These are phyloP conservation scores for Fusarium vanettenii DNA, from an alignment of 2,329 filamentous ascomycete genomes.

Conservation along the genomic window DNA sequence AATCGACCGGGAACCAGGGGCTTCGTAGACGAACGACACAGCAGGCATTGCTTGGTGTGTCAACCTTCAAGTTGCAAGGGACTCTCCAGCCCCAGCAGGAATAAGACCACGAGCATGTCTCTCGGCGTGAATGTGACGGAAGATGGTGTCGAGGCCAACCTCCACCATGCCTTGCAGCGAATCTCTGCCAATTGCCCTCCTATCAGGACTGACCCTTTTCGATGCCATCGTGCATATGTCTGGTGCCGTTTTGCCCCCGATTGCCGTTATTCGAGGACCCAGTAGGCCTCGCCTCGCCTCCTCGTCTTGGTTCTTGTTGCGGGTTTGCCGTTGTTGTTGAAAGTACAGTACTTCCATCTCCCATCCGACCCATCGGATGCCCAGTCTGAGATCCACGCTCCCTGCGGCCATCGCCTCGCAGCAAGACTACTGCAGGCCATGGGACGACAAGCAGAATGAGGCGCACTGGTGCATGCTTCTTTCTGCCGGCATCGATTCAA, in stretches of 20 bases:
- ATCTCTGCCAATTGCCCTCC: constrained; percentile 29
- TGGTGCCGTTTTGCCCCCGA: constrained; percentile 14
- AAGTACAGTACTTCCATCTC: constrained; percentile 28
- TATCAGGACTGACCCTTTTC: constrained; percentile 32
- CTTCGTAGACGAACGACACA: constrained; percentile 16
- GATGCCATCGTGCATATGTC: constrained; percentile 39
- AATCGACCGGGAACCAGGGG: constrained; percentile 13
- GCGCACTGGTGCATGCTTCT: constrained; percentile 17
- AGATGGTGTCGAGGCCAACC: constrained; percentile 23
- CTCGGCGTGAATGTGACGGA: constrained; percentile 29
- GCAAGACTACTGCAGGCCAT: constrained; percentile 40
- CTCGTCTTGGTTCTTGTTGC: constrained; percentile 18
- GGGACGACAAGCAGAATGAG: constrained; percentile 24
- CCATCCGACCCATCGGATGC: constrained; percentile 21
- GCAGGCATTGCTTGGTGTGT: constrained; percentile 4
- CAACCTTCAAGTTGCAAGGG: constrained; percentile 7
- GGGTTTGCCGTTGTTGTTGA: constrained; percentile 8
- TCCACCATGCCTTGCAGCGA: constrained; percentile 14
- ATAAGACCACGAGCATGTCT: constrained; percentile 30
- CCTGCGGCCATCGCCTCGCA: constrained; percentile 31
- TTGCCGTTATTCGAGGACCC: constrained; percentile 19
- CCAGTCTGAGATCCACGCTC: constrained; percentile 35
- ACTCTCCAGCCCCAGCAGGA: constrained; percentile 9
- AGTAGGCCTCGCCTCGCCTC: constrained; percentile 26
- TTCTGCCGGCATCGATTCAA: constrained; percentile 32